phyloP scores from a whole-genome alignment of 1,284 basidiomycete genomes.

The Pseudozyma thailandica region DNA sequence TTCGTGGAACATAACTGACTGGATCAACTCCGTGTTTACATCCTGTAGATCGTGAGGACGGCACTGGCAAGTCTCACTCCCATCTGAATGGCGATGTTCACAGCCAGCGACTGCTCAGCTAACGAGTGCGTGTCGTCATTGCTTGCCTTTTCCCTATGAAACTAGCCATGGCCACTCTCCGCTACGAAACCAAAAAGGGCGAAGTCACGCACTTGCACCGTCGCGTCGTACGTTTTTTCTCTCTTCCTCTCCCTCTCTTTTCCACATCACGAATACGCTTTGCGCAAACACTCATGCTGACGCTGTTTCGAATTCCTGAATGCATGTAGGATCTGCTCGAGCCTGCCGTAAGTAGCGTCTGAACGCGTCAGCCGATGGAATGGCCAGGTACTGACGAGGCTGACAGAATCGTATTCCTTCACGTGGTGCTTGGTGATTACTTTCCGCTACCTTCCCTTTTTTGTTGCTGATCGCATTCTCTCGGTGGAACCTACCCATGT shows the following conservation, averaged over 20 bases:
- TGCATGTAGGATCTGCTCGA: constrained; percentile 14
- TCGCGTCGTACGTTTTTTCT: constrained; percentile 20
- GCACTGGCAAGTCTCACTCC: constrained; percentile 8
- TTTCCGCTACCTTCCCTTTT: not conserved
- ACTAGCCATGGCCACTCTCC: constrained; percentile 31
- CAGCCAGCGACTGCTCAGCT: too few species aligned
- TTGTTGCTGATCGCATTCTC: constrained; percentile 9
- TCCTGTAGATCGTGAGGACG: constrained; percentile 21
- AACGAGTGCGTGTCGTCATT: too few species aligned
- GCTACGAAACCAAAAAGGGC: constrained; percentile 24
- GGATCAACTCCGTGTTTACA: not conserved
- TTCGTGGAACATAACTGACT: too few species aligned
- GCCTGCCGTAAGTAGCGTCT: constrained; percentile 8
- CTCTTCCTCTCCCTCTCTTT: too few species aligned
- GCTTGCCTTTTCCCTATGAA: not conserved
- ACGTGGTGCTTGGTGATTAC: constrained; percentile 9
- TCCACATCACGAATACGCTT: not conserved
- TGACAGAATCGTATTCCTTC: constrained; percentile 1
- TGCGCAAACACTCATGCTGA: not conserved
- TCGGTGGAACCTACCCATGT: not conserved
- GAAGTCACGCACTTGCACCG: constrained; percentile 13
- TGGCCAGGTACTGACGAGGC: constrained; percentile 3
- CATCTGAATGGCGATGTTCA: too few species aligned
- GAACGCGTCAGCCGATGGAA: not conserved
- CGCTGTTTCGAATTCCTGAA: not conserved